These are phyloP conservation scores for Diaporthe nobilis DNA, from an alignment of 2,329 filamentous ascomycete genomes.

Conservation along the genomic window DNA sequence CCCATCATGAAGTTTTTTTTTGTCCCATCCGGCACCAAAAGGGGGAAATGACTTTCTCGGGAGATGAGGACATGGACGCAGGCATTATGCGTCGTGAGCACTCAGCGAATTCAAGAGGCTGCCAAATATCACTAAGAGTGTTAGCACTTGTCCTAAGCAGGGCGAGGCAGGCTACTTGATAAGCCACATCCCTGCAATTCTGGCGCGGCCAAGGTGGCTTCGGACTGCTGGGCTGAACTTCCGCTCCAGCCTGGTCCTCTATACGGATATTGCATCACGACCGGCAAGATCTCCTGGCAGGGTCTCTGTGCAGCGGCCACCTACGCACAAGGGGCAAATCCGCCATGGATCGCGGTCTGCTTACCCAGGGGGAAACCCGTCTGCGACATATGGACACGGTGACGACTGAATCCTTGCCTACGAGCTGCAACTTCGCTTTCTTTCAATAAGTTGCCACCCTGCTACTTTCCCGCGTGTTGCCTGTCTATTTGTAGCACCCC, in stretches of 20 bases:
- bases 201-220: slow-evolving; percentile 26
- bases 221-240: slow-evolving; percentile 31
- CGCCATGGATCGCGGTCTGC: slow-evolving; percentile 9
- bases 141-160: slow-evolving; percentile 23
- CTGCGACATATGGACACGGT: neutral
- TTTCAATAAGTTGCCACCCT: neutral
- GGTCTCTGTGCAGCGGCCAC: slow-evolving; percentile 4
- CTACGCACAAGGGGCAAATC: neutral
- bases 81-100: slow-evolving; percentile 14
- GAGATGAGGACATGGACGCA: slow-evolving; percentile 7
- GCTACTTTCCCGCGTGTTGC: neutral
- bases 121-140: slow-evolving; percentile 22
- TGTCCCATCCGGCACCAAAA: neutral
- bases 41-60: neutral
- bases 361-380: neutral
- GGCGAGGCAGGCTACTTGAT: neutral
- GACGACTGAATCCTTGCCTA: neutral
- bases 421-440: neutral
- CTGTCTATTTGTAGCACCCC: slow-evolving; percentile 5
- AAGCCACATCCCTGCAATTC: slow-evolving; percentile 36
- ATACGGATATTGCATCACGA: slow-evolving; percentile 12
- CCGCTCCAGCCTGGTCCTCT: slow-evolving; percentile 24
- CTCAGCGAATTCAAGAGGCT: neutral
- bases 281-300: slow-evolving; percentile 14
- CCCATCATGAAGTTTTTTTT: neutral